Base-by-base conservation (phyloP, 495 filamentous ascomycete genomes). In the Chaetomium cochliodes region DNA sequence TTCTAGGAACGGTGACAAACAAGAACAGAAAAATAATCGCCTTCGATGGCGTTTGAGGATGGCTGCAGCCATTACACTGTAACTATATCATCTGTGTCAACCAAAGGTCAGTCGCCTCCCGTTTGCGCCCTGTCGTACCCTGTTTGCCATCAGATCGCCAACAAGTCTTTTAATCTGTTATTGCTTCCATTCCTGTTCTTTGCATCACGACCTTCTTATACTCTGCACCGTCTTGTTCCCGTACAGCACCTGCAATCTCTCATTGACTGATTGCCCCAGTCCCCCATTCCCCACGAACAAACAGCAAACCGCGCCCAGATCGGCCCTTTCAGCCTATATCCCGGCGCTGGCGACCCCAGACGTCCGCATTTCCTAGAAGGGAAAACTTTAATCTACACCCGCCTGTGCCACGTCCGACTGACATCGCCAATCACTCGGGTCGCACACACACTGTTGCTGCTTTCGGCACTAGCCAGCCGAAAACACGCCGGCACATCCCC, bases 311-410 rank as follows among this genome's bases (percentile, higher is more conserved):
- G 28, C 28, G 46, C 58, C 53, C 7, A 22, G 44, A 62, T 69
- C 67, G 67, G 62, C 65, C 9, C 69, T 54, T 70, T 75, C 71
- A 72, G 70, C 67, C 71, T 69, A 75, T 72, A 64, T 73, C 70
- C 25, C 41, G 51, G 50, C 53, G 23, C 33, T 49, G 50, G 26
- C 49, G 61, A 49, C 42, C 37, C 49, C 8, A 23, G 39, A 65
- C 60, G 58, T 75, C 73, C 71, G 69, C 63, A 64, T 62, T 73
- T 68, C 73, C 71, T 64, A 68, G 60, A 63, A 18, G 23, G 66
- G 71, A 53, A 64, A 53, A 51, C 26, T 18, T 69, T 66, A 71
- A 73, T 74, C 51, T 72, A 70, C 46, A 23, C 55, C 56, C 62
- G 57, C 41, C 41, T 51, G 51, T 58, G 39, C 44, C 26, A 63